phyloP scores from a whole-genome alignment of 352 stramenopile genomes.

The Lagenidium sp. region DNA sequence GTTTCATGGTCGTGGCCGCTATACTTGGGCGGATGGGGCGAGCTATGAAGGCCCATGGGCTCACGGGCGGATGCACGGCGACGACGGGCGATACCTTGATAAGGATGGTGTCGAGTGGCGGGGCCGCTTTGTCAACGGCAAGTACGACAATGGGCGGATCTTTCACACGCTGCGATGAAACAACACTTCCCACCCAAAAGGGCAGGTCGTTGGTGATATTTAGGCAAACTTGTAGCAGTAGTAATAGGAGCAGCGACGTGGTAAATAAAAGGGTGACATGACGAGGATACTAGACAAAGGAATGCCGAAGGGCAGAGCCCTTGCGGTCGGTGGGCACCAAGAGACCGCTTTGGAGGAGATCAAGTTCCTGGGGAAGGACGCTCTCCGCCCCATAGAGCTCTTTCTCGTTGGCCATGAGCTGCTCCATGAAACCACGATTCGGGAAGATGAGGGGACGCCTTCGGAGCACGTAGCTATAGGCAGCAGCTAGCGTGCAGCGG shows the following conservation, averaged over 20 bases:
- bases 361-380: slow-evolving; percentile 49
- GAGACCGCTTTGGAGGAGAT: slow-evolving; percentile 57
- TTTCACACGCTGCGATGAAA: slow-evolving; percentile 66
- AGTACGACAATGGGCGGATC: slow-evolving; percentile 76
- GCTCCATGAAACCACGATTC: slow-evolving; percentile 71
- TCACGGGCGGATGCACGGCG: slow-evolving; percentile 64
- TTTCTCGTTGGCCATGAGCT: slow-evolving; percentile 58
- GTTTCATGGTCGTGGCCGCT: slow-evolving; percentile 55
- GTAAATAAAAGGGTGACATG: neutral
- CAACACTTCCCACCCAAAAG: no score
- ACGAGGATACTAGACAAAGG: slow-evolving; percentile 23
- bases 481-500: slow-evolving; percentile 59
- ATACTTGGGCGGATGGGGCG: slow-evolving; percentile 61
- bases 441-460: slow-evolving; percentile 71
- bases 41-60: slow-evolving; percentile 50
- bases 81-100: slow-evolving; percentile 53
- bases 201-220: no score
- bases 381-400: slow-evolving; percentile 62
- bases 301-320: slow-evolving; percentile 41
- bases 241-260: no score
- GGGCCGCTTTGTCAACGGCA: slow-evolving; percentile 71
- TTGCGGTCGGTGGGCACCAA: slow-evolving; percentile 46
- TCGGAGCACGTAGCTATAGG: slow-evolving; percentile 75
- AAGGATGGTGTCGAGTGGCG: slow-evolving; percentile 65
- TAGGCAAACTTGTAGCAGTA: neutral